Base-by-base conservation (phyloP, 306 rosid species). In the Casuarina cunninghamiana region DNA sequence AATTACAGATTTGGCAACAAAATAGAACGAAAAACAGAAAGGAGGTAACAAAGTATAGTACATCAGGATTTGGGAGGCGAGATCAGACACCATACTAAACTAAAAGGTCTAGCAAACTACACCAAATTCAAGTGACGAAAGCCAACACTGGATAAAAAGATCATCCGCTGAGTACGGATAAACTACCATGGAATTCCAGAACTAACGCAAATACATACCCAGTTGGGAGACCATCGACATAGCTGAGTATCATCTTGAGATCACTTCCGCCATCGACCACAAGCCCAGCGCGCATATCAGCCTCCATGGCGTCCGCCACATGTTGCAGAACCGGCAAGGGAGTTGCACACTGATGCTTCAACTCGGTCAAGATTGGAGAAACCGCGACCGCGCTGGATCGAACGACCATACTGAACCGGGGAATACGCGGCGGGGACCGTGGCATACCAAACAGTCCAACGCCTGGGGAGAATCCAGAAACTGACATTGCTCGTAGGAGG, bases 191-290 rank as follows among this genome's bases (percentile, higher is more conserved):
- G 38, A 73, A 46, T 41, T 79, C 8, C 49, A 53, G 15, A 41
- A 32, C 7, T n/a, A 43, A 19, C 42, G 12, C 41, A 3, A 10
- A 51, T 63, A 45, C 53, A 16, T 87, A 94, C 98, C 98, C 98
- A n/a, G 86, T 87, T 43, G 97, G 98, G 46, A 94, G 98, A 74
- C 60, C 76, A 72, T 90, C 84, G 73, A 90, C 95, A 75, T 84
- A 92, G 83, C 92, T 87, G 61, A 90, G 97, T 61, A 94, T 90
- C 98, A 94, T 94, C 81, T 93, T 89, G 79, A 94, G 98, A 43
- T 87, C 91, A 50, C 81, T 79, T 4, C 86, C 89, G 42, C 86
- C 87, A 69, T 83, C 90, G 26, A 46, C 61, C 72, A 87, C 85
- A 16, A 94, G 98, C 19, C 98, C 98, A 10, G 91, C 85, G 10